Percentiles rank a stretch among this genome's conserved stretches.
Evolutionary conservation across 495 filamentous ascomycete genomes (phyloP).

Genomic region (Annulohypoxylon moriforme): DNA sequence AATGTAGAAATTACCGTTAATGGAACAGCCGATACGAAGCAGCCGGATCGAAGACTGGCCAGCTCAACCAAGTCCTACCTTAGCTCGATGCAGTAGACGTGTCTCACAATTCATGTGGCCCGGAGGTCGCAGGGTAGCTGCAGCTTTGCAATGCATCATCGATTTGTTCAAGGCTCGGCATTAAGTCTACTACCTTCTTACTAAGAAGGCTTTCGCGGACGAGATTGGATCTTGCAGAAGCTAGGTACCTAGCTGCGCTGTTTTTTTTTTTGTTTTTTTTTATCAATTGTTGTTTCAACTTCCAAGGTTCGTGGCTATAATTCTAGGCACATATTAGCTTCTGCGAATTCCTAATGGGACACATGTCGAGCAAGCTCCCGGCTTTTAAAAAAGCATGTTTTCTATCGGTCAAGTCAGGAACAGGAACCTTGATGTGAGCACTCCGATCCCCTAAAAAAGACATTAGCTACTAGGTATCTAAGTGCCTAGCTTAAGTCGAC

Average conservation of each 20-base stretch:
- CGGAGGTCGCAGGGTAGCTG: constrained; percentile 35
- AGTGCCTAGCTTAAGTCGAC: constrained; percentile 3
- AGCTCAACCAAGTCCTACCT: constrained; percentile 39
- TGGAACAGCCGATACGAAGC: constrained; percentile 40
- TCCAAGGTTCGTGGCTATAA: not conserved
- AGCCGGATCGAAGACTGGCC: constrained; percentile 26
- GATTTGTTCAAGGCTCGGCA: constrained; percentile 22
- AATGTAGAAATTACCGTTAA: constrained; percentile 21
- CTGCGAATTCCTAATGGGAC: constrained; percentile 16
- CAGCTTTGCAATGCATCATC: constrained; percentile 20
- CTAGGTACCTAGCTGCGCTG: not conserved
- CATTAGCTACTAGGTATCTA: constrained; percentile 8
- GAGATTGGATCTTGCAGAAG: not conserved
- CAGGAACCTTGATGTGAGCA: constrained; percentile 34
- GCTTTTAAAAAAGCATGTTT: constrained; percentile 6
- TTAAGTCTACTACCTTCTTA: constrained; percentile 24
- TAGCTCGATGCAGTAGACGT: constrained; percentile 44
- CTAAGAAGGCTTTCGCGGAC: constrained; percentile 12
- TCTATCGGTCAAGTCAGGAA: constrained; percentile 40
- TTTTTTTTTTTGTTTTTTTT: constrained; percentile 2
- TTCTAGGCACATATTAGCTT: constrained; percentile 2
- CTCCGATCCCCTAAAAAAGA: not conserved
- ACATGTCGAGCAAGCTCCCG: not conserved
- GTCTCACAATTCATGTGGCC: constrained; percentile 44
- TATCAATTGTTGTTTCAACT: not conserved